phyloP scores from a whole-genome alignment of 805 yeast genomes.

The Ogataea philodendri region DNA sequence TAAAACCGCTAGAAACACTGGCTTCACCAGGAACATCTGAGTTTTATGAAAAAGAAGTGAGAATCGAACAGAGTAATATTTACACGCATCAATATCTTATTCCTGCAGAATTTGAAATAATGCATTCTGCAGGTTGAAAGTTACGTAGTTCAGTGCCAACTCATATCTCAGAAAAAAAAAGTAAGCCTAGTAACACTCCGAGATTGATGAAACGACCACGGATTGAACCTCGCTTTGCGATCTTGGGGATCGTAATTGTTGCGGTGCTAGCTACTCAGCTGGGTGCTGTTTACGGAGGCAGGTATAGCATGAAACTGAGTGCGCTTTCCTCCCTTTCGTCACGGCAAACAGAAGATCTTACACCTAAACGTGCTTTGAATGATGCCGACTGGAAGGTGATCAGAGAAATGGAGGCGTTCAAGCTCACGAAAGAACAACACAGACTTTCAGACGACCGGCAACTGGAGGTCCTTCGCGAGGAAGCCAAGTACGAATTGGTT shows the following conservation, averaged over 20 bases:
- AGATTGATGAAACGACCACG: not conserved
- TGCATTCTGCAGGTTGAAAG: too few relatives aligned
- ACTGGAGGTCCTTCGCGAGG: conserved; percentile 3
- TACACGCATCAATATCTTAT: too few relatives aligned
- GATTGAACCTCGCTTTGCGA: not conserved
- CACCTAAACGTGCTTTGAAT: conserved; percentile 3
- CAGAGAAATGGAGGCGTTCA: conserved; percentile 5
- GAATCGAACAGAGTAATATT: too few relatives aligned
- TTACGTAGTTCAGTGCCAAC: too few relatives aligned
- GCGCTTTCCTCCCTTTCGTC: not conserved
- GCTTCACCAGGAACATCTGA: not conserved
- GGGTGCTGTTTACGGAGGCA: not conserved
- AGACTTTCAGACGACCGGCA: conserved; percentile 12
- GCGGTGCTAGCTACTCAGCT: conserved; percentile 1
- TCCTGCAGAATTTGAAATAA: too few relatives aligned
- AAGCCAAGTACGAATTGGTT: not conserved
- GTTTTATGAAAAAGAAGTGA: not conserved
- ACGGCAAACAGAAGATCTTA: not conserved
- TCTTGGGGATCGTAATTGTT: not conserved
- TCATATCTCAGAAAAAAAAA: too few relatives aligned
- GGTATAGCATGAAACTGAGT: not conserved
- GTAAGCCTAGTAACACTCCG: too few relatives aligned
- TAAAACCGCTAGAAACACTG: not conserved
- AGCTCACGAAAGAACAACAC: conserved; percentile 13
- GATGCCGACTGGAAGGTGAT: conserved; percentile 5